phyloP scores from a whole-genome alignment of 495 filamentous ascomycete genomes.

The Tuber microsphaerosporum region DNA sequence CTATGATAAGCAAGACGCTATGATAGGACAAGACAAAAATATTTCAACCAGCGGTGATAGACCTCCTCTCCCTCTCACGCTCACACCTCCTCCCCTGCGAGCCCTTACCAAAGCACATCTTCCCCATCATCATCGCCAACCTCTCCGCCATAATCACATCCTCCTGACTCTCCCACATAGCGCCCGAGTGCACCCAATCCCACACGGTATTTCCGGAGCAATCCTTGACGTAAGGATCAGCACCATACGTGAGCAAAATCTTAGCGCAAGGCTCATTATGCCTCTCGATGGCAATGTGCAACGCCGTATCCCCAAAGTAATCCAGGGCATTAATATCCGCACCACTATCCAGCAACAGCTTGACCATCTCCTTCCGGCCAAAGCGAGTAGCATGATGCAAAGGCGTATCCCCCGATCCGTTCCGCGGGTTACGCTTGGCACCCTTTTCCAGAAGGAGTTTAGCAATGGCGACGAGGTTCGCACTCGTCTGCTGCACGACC shows the following conservation, averaged over 20 bases:
- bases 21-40: neutral
- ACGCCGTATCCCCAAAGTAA: neutral
- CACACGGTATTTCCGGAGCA: neutral
- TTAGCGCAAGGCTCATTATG: neutral
- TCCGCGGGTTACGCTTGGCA: neutral
- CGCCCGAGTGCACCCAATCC: slow-evolving; percentile 4
- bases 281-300: neutral
- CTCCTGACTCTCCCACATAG: neutral
- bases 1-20: neutral
- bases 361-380: slow-evolving; percentile 3
- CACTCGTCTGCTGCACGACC: slow-evolving; percentile 1
- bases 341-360: neutral
- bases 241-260: neutral
- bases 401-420: neutral
- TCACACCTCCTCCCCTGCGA: neutral
- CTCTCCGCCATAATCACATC: slow-evolving; percentile 2
- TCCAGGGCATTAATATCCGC: neutral
- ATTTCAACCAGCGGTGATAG: neutral
- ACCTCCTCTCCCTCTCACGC: neutral
- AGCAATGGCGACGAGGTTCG: neutral
- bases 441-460: neutral
- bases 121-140: neutral
- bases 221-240: neutral
- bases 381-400: neutral
- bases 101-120: slow-evolving; percentile 1